These are phyloP conservation scores for Schwanniomyces vanrijiae DNA, from an alignment of 805 yeast species.

Conservation along the genomic window DNA sequence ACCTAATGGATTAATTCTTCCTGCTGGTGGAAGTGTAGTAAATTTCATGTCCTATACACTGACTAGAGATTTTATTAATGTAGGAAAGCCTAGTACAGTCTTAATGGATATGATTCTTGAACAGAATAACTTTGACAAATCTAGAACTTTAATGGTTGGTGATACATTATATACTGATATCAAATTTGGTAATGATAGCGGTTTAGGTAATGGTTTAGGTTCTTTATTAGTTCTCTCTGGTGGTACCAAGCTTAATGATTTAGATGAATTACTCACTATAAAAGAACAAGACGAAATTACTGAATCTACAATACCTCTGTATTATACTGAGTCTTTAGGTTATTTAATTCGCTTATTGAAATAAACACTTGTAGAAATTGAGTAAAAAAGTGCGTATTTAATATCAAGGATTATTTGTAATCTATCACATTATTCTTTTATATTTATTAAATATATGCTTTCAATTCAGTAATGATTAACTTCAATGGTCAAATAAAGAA, in stretches of 20 bases:
- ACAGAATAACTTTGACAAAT: slow-evolving; percentile 24
- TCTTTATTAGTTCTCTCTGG: slow-evolving; percentile 37
- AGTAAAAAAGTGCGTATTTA: neutral
- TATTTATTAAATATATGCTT: neutral
- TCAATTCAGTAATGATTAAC: slow-evolving; percentile 39
- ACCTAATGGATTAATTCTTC: slow-evolving; percentile 33
- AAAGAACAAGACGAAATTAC: slow-evolving; percentile 9
- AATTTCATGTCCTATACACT: slow-evolving; percentile 37
- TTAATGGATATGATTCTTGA: slow-evolving; percentile 30
- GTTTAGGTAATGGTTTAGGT: slow-evolving; percentile 30
- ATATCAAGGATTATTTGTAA: neutral
- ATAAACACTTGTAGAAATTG: neutral
- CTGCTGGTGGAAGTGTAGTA: slow-evolving; percentile 44
- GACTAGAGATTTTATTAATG: slow-evolving; percentile 30
- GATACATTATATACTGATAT: slow-evolving; percentile 44
- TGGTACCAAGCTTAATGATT: slow-evolving; percentile 29
- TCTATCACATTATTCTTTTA: neutral
- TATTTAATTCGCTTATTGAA: slow-evolving; percentile 17
- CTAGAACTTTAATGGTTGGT: slow-evolving; percentile 38
- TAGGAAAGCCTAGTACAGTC: slow-evolving; percentile 38
- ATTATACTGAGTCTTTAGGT: slow-evolving; percentile 33
- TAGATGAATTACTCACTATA: slow-evolving; percentile 12
- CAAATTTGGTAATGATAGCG: slow-evolving; percentile 43
- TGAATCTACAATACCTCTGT: slow-evolving; percentile 24
- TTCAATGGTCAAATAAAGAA: slow-evolving; percentile 68